Percentiles rank a stretch among this genome's conserved stretches.
Evolutionary conservation across 495 filamentous ascomycete species (phyloP).

Genomic region (Aeminium ludgeri): DNA sequence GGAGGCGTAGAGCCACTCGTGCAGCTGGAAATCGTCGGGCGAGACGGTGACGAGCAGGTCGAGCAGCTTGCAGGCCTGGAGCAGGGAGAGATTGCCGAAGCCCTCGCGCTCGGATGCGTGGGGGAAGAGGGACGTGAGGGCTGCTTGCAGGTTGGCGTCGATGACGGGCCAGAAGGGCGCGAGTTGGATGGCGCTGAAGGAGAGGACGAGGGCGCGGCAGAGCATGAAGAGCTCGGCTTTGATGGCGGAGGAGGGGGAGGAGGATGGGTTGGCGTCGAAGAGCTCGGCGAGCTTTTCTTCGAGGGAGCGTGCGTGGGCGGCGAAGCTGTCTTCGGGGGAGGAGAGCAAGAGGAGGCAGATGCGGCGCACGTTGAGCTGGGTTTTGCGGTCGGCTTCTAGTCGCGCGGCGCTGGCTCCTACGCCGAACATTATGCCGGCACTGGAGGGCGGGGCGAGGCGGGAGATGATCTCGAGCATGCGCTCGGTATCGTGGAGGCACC

Average conservation of each 20-base stretch:
- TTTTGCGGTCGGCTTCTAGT: constrained; percentile 81
- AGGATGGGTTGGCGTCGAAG: constrained; percentile 65
- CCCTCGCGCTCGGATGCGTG: constrained; percentile 39
- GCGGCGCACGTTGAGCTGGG: constrained; percentile 77
- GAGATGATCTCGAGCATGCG: constrained; percentile 63
- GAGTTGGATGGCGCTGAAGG: constrained; percentile 58
- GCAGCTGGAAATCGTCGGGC: constrained; percentile 88
- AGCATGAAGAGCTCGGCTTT: constrained; percentile 82
- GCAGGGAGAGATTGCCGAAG: constrained; percentile 53
- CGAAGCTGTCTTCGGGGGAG: constrained; percentile 56
- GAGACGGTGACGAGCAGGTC: constrained; percentile 68
- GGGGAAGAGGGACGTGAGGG: constrained; percentile 57
- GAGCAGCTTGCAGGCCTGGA: constrained; percentile 86
- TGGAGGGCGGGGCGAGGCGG: constrained; percentile 66
- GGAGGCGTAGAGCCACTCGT: constrained; percentile 92
- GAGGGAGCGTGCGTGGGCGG: constrained; percentile 51
- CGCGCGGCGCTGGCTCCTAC: constrained; percentile 91
- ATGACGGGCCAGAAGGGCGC: constrained; percentile 77
- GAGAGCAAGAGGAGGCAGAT: constrained; percentile 64
- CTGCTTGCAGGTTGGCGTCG: constrained; percentile 70
- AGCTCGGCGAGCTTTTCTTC: constrained; percentile 79
- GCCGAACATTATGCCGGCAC: constrained; percentile 95
- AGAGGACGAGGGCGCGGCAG: constrained; percentile 61
- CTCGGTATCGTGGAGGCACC: constrained; percentile 72
- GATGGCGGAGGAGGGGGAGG: constrained; percentile 79